phyloP scores from a whole-genome alignment of 1,284 basidiomycete species.

The Sporisorium iseilematis-ciliati region DNA sequence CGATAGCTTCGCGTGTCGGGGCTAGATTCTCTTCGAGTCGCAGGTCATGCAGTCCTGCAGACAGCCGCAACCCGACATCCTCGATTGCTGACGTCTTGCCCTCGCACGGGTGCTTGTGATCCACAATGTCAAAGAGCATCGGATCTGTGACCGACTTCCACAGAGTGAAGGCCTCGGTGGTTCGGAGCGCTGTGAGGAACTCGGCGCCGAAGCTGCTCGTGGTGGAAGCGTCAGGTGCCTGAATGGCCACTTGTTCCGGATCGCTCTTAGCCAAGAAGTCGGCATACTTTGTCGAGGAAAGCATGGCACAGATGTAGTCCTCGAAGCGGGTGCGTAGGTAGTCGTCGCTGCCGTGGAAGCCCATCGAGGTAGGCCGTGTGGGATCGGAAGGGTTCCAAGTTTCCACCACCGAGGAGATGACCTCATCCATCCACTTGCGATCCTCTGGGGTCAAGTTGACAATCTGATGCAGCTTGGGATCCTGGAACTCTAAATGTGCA shows the following conservation, averaged over 20 bases:
- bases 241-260: conserved; percentile 38
- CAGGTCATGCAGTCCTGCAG: conserved; percentile 65
- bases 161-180: conserved; percentile 50
- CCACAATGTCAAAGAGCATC: conserved; percentile 66
- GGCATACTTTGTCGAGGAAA: conserved; percentile 63
- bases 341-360: conserved; percentile 67
- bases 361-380: conserved; percentile 64
- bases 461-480: conserved; percentile 82
- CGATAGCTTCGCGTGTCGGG: conserved; percentile 64
- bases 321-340: conserved; percentile 64
- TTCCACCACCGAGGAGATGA: conserved; percentile 60
- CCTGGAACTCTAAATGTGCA: conserved; percentile 71
- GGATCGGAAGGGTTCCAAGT: conserved; percentile 67
- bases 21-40: conserved; percentile 66
- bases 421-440: conserved; percentile 91
- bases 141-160: conserved; percentile 64
- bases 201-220: conserved; percentile 58
- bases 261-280: conserved; percentile 58
- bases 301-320: conserved; percentile 65
- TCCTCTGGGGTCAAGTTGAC: conserved; percentile 89
- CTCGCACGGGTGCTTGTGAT: conserved; percentile 65
- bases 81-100: conserved; percentile 65
- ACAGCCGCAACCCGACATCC: conserved; percentile 64
- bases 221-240: conserved; percentile 46
- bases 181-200: conserved; percentile 58